Evolutionary conservation across 345 rosid genomes (phyloP).

Genomic region (Eucalyptus curtisii): DNA sequence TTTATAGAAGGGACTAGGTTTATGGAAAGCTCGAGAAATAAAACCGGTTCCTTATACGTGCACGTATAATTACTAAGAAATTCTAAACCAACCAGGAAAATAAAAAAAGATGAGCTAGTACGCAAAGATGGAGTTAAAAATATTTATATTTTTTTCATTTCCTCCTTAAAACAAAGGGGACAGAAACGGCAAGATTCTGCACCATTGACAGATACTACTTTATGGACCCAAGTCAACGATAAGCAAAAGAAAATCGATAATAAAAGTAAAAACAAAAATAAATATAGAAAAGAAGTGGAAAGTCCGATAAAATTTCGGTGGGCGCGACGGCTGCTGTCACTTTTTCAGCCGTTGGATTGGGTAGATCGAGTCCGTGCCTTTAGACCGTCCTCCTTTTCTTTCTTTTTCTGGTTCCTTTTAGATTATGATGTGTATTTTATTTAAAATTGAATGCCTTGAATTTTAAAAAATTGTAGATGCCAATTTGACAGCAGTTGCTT

Average conservation of each 20-base stretch:
- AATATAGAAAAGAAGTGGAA: not conserved
- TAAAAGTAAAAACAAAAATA: not conserved
- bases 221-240: not conserved
- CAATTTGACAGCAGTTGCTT: not conserved
- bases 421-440: not conserved
- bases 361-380: not conserved
- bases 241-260: not conserved
- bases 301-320: not conserved
- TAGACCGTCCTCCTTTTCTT: not conserved
- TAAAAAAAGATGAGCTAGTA: not conserved
- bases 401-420: not conserved
- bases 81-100: not conserved
- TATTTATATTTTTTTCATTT: not conserved
- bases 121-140: not conserved
- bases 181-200: not conserved
- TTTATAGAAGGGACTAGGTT: not conserved
- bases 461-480: not conserved
- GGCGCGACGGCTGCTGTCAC: not conserved
- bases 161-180: not conserved
- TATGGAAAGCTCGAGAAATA: not conserved
- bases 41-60: not conserved
- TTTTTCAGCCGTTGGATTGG: not conserved
- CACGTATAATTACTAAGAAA: not conserved
- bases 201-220: not conserved
- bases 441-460: not conserved